A percentile compares a stretch with the other conserved stretches of the same genome.
phyloP scores from a whole-genome alignment of 352 stramenopile species.

The Phytophthora pluvialis region DNA sequence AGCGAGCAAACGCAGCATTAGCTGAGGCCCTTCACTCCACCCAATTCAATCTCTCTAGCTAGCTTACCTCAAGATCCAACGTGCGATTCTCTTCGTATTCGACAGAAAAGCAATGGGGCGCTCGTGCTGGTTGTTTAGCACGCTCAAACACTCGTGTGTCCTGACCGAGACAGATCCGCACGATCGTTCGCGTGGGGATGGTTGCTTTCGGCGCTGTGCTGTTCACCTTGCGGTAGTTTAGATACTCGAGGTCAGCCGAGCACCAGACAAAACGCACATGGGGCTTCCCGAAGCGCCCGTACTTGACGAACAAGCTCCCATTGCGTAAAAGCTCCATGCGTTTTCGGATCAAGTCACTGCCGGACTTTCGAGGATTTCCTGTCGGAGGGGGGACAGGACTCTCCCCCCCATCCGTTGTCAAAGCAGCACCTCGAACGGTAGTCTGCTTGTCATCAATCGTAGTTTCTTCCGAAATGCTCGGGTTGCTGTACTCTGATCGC shows the following conservation, averaged over 20 bases:
- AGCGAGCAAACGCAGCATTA: neutral
- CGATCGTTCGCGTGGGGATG: constrained; percentile 62
- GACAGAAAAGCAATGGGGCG: constrained; percentile 76
- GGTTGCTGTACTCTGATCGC: constrained; percentile 27
- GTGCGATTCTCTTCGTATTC: constrained; percentile 79
- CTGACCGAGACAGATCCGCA: constrained; percentile 51
- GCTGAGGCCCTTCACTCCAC: neutral
- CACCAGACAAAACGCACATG: constrained; percentile 87
- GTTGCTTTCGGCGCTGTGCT: constrained; percentile 56
- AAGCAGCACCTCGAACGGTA: constrained; percentile 16
- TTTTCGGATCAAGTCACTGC: constrained; percentile 66
- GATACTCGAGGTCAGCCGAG: constrained; percentile 72
- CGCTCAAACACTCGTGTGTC: constrained; percentile 70
- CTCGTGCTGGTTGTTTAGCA: constrained; percentile 52
- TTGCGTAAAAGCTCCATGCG: constrained; percentile 76
- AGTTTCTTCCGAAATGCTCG: constrained; percentile 20
- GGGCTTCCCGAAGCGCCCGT: constrained; percentile 73
- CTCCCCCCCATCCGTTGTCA: constrained; percentile 8
- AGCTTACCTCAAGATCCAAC: constrained; percentile 72
- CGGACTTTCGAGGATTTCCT: constrained; percentile 32
- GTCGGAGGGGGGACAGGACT: neutral
- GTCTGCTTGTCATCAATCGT: constrained; percentile 14
- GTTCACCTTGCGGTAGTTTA: constrained; percentile 74
- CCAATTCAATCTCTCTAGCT: neutral
- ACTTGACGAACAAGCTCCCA: constrained; percentile 82